Base-by-base conservation (phyloP, 768 basidiomycete species). In the Leccinum uliginosum region DNA sequence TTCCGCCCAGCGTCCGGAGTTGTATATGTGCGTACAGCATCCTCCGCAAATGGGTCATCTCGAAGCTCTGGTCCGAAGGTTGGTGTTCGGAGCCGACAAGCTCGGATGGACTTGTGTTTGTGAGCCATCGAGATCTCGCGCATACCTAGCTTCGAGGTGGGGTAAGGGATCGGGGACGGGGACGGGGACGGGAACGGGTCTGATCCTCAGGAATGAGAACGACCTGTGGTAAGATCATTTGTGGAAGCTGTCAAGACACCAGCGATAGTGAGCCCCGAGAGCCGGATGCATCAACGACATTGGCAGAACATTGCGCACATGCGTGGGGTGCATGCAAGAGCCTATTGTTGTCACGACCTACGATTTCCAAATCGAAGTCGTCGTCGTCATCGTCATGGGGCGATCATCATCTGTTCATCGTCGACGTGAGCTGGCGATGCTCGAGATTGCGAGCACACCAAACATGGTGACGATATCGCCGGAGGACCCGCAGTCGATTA, bases 391-490 rank as follows among this genome's bases (percentile, higher is more conserved):
- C 32, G 14, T 34, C 32, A 79, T 29, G 74, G 75, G 11, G 30
- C 29, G 80, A 83, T 6, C 14, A 34, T 14, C 4, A 4, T 29
- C 74, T 80, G 6, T 71, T 91, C 46, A 83, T 85, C 4, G 80
- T 87, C 15, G 91, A 93, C 66, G 81, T 91, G 61, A 89, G 88
- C 8, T 93, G 90, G 90, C 72, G 44, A 81, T 93, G 71, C 73
- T 93, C 34, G 91, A 93, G 67, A 76, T 93, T 48, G 81, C 92
- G 57, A 83, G 85, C 24, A 79, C 84, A 51, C 85, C 89, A 4
- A 89, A 93, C 67, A 76, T 84, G 15, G 71, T 90, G 8, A 80
- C 83, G 48, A 77, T 83, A 15, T 65, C 76, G 1, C 67, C 74
- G 17, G 78, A 79, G 35, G 83, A 83, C 58, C 77, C 77, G 34